Base-by-base conservation (phyloP, 208 protist genomes). In the Trypanosoma cruzi region DNA sequence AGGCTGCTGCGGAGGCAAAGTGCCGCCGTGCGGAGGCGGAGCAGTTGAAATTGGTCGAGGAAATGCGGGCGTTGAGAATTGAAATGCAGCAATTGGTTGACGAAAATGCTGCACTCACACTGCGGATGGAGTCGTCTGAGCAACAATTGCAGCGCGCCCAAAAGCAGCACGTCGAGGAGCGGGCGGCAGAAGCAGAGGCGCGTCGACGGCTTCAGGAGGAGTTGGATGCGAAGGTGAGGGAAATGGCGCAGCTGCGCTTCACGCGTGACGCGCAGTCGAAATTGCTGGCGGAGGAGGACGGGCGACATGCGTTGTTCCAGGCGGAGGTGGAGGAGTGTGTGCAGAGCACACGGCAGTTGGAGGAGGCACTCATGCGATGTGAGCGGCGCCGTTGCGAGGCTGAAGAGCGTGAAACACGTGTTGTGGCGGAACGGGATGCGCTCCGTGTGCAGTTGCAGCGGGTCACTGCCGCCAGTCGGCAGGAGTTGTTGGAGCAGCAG, bases 401-500 rank as follows among this genome's bases (percentile, higher is more conserved):
- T 8, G 73, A 63, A 10, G 73, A 59, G 16, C 57, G 69, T 24
- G 72, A 82, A 22, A 11, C 34, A 29, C 22, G 31, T 5, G 34
- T n/a, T 14, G 5, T 1, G 37, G 58, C 28, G 2, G 26, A 52
- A 32, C 22, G 68, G 54, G 31, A 60, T 69, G 64, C 44, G n/a
- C 3, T 68, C 7, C 75, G 81, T 14, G 52, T 36, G 20, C 24
- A 66, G 13, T 48, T 75, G 2, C 73, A 81, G 29, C 71, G 69
- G 13, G 42, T 68, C 22, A 60, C 68, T 8, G 66, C 77, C 44
- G 52, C 75, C 34, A 49, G 57, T 1, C 75, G 80, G 28, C 55
- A 73, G 34, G 82, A 93, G 36, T 46, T 83, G 14, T 53, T 93
- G 52, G 87, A 93, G 50, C 82, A 93, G 57, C 84, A 93, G 56